Evolutionary conservation across 2,329 filamentous ascomycete genomes (phyloP), one percentile per base, ranked within the genome.

Genomic region (Dactylonectria estremocensis): DNA sequence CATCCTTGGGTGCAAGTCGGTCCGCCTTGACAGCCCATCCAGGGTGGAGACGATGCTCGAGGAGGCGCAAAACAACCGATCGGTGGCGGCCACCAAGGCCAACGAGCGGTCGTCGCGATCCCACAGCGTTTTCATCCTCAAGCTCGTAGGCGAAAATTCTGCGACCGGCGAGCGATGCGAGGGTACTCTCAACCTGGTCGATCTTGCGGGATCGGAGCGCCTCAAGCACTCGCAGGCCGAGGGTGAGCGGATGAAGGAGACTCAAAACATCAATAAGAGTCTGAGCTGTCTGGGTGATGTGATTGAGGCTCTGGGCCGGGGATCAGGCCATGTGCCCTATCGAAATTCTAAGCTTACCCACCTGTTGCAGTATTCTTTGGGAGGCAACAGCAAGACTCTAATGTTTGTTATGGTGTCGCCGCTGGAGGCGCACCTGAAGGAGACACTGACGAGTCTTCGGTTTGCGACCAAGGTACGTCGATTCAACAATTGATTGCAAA

Each of bases 351-450:
- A 98, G 88, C 87, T 99, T 72, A 99, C 96, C 9, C 97, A 98
- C 78, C 87, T 99, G 53, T 88, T 99, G 43, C 94, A 98, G 88
- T 97, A 96, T 78, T 97, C 94, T 3, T 86, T 99, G 8, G 95
- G 96, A 4, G 96, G 96, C 16, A 98, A 97, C 80, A 96, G 93
- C 74, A 97, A 98, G 83, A 99, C 96, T 1, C 91, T 99, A 76
- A 99, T 99, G 96, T 97, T 99, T 80, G 94, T 98, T 79, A 98
- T 98, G 95, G 93, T 97, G 64, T 96, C 93, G 74, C 96, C 96
- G 37, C 85, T 98, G 66, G 93, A 97, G 83, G 93, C 91, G 6
- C 96, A 98, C 83, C 85, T 98, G 71, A 93, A 92, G 77, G 96
- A 99, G 86, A 98, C 95, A 3, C 85, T 98, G 79, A 97, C 95